Percentiles rank a stretch among this genome's conserved stretches.
phyloP scores from a whole-genome alignment of 148 eudicot species.

The Diospyros kaki region DNA sequence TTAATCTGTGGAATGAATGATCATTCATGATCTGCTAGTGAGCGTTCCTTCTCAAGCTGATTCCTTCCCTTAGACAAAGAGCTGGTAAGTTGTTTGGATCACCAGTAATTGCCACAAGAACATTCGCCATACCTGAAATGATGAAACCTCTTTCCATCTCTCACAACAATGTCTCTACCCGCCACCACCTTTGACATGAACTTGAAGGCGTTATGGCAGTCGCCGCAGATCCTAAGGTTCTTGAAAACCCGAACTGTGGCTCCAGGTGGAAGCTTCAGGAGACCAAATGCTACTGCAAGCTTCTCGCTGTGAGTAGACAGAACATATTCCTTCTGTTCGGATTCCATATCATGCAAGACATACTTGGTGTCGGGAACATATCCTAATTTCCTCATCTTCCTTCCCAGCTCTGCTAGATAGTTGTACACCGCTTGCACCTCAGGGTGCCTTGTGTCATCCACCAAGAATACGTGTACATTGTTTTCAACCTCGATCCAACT shows the following conservation, averaged over 20 bases:
- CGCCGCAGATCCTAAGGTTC: constrained; percentile 71
- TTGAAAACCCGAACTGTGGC: constrained; percentile 63
- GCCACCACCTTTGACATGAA: constrained; percentile 70
- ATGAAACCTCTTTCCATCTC: constrained; percentile 94
- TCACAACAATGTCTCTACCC: constrained; percentile 71
- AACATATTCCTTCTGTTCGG: constrained; percentile 47
- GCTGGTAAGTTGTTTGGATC: constrained; percentile 9
- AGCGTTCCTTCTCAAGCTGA: no score
- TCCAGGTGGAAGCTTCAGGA: constrained; percentile 54
- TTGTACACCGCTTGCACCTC: constrained; percentile 49
- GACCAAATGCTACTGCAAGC: constrained; percentile 64
- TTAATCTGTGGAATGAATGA: no score
- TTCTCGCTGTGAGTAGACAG: constrained; percentile 69
- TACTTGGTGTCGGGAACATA: constrained; percentile 56
- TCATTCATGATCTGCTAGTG: no score
- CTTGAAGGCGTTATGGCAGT: constrained; percentile 89
- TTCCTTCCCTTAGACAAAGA: no score
- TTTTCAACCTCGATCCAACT: constrained; percentile 68
- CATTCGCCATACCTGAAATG: constrained; percentile 85
- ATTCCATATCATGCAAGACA: constrained; percentile 58
- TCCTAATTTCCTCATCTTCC: constrained; percentile 51
- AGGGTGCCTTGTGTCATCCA: constrained; percentile 52
- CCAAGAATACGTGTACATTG: constrained; percentile 57
- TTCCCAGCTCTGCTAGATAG: constrained; percentile 46
- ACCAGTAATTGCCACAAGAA: constrained; percentile 95